A percentile compares a stretch with the other conserved stretches of the same genome.
These are phyloP conservation scores for Camelina hispida DNA, from an alignment of 345 rosid genomes.

Conservation along the genomic window DNA sequence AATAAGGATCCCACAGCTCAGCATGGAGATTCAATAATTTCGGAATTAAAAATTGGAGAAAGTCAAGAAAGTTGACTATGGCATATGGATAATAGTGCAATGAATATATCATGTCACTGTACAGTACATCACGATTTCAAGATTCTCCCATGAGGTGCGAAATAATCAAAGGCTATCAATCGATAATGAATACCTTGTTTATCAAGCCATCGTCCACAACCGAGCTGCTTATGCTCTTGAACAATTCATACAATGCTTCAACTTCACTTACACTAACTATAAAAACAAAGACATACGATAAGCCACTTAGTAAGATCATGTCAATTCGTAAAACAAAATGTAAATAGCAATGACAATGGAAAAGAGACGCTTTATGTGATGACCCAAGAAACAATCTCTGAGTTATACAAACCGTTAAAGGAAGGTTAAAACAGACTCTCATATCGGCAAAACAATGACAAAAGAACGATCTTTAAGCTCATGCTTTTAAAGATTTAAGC, in stretches of 20 bases:
- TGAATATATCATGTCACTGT: conserved; percentile 27
- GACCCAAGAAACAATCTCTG: background rate
- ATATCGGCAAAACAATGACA: background rate
- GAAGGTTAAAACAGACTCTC: background rate
- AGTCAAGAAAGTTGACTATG: conserved; percentile 40
- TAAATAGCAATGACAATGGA: background rate
- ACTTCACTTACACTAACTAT: conserved; percentile 96
- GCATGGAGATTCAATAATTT: conserved; percentile 37
- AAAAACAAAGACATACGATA: conserved; percentile 5
- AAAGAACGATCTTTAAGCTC: background rate
- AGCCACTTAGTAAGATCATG: background rate
- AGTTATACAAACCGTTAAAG: background rate
- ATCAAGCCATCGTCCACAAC: conserved; percentile 94
- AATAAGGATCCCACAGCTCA: conserved; percentile 42
- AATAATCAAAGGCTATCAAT: conserved; percentile 4
- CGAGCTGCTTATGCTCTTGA: conserved; percentile 92
- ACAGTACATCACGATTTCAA: conserved; percentile 33
- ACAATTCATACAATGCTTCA: conserved; percentile 90
- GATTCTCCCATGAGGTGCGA: conserved; percentile 24
- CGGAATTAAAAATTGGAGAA: conserved; percentile 29
- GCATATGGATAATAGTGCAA: conserved; percentile 18
- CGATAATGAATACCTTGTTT: conserved; percentile 66
- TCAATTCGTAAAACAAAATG: too few species aligned
- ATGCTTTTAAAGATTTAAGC: background rate
- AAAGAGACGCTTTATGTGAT: conserved; percentile 12